phyloP scores from a whole-genome alignment of 2,329 filamentous ascomycete genomes.

The Macroventuria anomochaeta region DNA sequence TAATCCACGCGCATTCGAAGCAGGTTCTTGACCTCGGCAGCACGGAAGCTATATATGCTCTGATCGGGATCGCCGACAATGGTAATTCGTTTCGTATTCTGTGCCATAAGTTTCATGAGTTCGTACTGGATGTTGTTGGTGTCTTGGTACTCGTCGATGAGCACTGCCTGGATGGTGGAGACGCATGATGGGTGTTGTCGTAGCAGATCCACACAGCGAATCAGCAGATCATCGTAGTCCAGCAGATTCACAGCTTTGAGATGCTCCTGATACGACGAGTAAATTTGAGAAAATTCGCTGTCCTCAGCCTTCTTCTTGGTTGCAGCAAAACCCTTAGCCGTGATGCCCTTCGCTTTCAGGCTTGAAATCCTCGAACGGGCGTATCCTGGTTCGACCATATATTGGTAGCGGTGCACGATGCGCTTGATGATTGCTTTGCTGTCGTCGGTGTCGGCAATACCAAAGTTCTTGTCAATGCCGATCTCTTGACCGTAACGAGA shows the following conservation, averaged over 20 bases:
- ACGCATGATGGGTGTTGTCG: slow-evolving; percentile 77
- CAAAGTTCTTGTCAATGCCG: slow-evolving; percentile 81
- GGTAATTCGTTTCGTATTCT: slow-evolving; percentile 76
- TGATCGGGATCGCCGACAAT: slow-evolving; percentile 97
- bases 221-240: slow-evolving; percentile 91
- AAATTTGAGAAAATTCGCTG: slow-evolving; percentile 71
- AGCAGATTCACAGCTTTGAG: slow-evolving; percentile 79
- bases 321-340: slow-evolving; percentile 52
- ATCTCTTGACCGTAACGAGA: slow-evolving; percentile 84
- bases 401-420: slow-evolving; percentile 76
- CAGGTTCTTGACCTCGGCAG: slow-evolving; percentile 89
- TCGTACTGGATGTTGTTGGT: slow-evolving; percentile 96
- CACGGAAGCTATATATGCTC: slow-evolving; percentile 96
- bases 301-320: slow-evolving; percentile 57
- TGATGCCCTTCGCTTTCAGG: slow-evolving; percentile 64
- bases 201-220: slow-evolving; percentile 82
- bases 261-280: slow-evolving; percentile 77
- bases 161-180: slow-evolving; percentile 84
- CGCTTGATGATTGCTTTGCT: slow-evolving; percentile 79
- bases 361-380: slow-evolving; percentile 77
- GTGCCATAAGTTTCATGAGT: slow-evolving; percentile 86
- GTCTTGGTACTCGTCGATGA: slow-evolving; percentile 98
- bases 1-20: slow-evolving; percentile 78
- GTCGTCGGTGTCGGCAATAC: slow-evolving; percentile 86
- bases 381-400: slow-evolving; percentile 71